Percentiles rank a stretch among this genome's conserved stretches.
These are phyloP conservation scores for Bruguiera hainesii DNA, from an alignment of 441 rosid species.

Conservation along the genomic window DNA sequence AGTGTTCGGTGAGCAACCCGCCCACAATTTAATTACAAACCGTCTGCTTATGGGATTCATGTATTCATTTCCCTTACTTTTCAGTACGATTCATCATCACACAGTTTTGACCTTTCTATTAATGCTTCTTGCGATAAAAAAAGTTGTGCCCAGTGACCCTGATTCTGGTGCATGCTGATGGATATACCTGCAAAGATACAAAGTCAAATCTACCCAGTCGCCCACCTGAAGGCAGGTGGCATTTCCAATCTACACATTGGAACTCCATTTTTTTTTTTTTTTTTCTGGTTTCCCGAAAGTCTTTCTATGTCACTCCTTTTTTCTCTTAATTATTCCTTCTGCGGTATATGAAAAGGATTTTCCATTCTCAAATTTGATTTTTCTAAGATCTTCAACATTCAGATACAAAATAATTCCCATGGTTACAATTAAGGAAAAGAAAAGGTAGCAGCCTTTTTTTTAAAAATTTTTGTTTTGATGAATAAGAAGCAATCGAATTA, in stretches of 20 bases:
- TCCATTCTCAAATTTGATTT: no score
- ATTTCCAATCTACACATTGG: neutral
- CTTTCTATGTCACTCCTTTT: neutral
- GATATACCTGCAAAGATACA: neutral
- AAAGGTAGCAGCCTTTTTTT: neutral
- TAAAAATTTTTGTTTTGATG: no score
- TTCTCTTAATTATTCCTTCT: neutral
- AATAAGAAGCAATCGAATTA: no score
- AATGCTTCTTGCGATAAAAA: conserved; percentile 15
- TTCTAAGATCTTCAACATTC: neutral
- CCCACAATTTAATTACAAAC: conserved; percentile 28
- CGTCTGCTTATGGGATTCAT: neutral
- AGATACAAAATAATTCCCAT: neutral
- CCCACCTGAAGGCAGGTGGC: conserved; percentile 12
- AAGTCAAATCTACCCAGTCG: conserved; percentile 17
- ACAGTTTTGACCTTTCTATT: conserved; percentile 23
- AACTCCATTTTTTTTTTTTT: neutral
- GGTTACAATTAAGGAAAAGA: neutral
- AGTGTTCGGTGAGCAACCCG: conserved; percentile 58
- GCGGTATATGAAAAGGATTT: no score
- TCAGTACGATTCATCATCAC: neutral
- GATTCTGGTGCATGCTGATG: neutral
- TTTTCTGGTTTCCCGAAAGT: neutral
- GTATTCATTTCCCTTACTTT: neutral
- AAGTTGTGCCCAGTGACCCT: conserved; percentile 9